phyloP scores from a whole-genome alignment of 345 rosid species.

The Brassica nigra region DNA sequence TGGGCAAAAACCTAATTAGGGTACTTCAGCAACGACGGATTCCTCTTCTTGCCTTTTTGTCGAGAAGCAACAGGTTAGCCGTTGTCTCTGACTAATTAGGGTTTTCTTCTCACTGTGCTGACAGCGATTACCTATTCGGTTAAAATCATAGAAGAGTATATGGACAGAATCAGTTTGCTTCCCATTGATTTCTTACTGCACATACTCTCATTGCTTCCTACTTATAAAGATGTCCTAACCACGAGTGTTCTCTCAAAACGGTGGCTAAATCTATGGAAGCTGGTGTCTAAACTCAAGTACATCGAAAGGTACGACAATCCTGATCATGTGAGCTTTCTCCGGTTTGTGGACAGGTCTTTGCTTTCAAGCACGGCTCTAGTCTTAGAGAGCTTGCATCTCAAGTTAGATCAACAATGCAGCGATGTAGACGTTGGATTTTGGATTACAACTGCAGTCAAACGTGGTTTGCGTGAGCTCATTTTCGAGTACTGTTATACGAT shows the following conservation, averaged over 20 bases:
- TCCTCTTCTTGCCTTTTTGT: not conserved
- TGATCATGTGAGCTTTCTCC: not conserved
- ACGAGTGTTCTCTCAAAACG: slow-evolving; percentile 11
- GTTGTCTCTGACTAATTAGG: not conserved
- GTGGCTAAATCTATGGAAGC: not conserved
- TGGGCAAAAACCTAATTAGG: not conserved
- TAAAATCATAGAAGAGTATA: not conserved
- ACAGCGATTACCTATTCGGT: not conserved
- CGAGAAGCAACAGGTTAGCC: not conserved
- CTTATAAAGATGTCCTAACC: slow-evolving; percentile 11
- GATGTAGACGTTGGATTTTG: not conserved
- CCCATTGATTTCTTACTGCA: slow-evolving; percentile 21
- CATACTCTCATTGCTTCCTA: slow-evolving; percentile 23
- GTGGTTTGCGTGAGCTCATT: not conserved
- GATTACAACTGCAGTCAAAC: not conserved
- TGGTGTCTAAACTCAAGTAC: not conserved
- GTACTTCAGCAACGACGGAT: not conserved
- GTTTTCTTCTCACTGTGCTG: not conserved
- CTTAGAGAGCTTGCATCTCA: not conserved
- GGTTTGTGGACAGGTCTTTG: not conserved
- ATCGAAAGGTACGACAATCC: not conserved
- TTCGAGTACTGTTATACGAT: not conserved
- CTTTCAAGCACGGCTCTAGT: not conserved
- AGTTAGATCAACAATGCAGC: not conserved
- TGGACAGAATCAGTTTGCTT: slow-evolving; percentile 21